Base-by-base conservation (phyloP, 768 basidiomycete genomes). In the Kwoniella mangroviensis region DNA sequence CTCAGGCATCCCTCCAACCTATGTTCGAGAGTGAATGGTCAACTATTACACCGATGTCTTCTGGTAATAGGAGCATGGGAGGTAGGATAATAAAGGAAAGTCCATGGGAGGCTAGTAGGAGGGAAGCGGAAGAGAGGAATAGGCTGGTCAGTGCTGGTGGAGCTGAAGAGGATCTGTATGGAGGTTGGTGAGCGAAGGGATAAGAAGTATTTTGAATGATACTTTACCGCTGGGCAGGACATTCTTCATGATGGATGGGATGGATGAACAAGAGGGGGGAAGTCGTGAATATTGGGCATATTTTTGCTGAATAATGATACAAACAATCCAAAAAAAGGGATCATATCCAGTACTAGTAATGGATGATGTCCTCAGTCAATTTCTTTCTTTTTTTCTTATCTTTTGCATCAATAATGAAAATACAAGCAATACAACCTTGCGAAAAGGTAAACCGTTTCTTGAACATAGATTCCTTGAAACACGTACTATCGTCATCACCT, bases 21-120 rank as follows among this genome's bases (percentile, higher is more conserved):
- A 43, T 60, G 34, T 60, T 60, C 21, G 58, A 60, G 19, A 60
- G 58, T 26, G 58, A 60, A 60, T 60, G 58, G 58, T 60, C 58
- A 21, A 60, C 40, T 12, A n/a, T 60, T 6, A 42, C 34, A 3
- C 19, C 41, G 7, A 7, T 40, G 9, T 7, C 40, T 60, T 17
- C 34, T 2, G 11, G 13, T 11, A n/a, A 19, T n/a, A 34, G 58
- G 19, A 34, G 58, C 19, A 22, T n/a, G 22, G 58, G 58, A 19
- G 58, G 58, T 15, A 42, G 34, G 58, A 6, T 42, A 9, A 22
- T 60, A 22, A 60, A 13, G 22, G 34, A 45, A 19, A n/a, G 19
- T 43, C 22, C 58, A 12, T 60, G 58, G 58, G 41, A 43, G 9
- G 40, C 11, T 4, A 42, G 40, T 41, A 43, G 21, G 22, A 41